Base-by-base conservation (phyloP, 1,139 yeast species). In the Debaryomycetaceae sp. region DNA sequence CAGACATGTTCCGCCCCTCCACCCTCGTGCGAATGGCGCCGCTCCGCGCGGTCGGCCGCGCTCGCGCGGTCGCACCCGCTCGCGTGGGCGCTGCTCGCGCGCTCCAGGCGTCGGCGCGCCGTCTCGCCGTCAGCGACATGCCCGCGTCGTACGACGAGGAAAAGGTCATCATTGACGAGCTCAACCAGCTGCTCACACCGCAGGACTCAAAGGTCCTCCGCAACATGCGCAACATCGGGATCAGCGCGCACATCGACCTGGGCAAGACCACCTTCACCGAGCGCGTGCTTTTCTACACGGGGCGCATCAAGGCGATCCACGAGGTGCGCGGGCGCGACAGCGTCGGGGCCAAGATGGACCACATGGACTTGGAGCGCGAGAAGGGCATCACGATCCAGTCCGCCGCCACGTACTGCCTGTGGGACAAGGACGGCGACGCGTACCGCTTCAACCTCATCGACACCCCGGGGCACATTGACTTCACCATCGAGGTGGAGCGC, bases 381-480 rank as follows among this genome's bases (percentile, higher is more conserved):
- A 71, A 96, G 42, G 98, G 98, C 17, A 91, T 91, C 49, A 91
- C 98, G 34, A 91, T 91, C 56, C 98, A 91, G 63, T 86, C 96
- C 37, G 98, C 98, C 38, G 98, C 98, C 24, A 91, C 98, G 2
- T 91, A 85, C 65, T 91, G 97, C 68, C 82, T 94, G 35, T 91
- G 98, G 98, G 80, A 80, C 37, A 85, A 84, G 55, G 81, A 73
- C 37, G 58, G 65, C 31, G 58, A 68, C 38, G 71, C 73, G 41
- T 89, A 81, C 57, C 96, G 86, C 56, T 88, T 88, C 67, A 91
- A 91, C 58, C 67, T 91, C 35, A 95, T 91, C 36, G 98, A 91
- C 58, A 91, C 98, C 0, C 98, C 98, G 0, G 98, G 98, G 0
- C 98, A 91, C 56, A 91, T 91, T 63, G 98, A 91, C 61, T 91